phyloP scores from a whole-genome alignment of 2,329 filamentous ascomycete species.

The Claviceps cyperi region DNA sequence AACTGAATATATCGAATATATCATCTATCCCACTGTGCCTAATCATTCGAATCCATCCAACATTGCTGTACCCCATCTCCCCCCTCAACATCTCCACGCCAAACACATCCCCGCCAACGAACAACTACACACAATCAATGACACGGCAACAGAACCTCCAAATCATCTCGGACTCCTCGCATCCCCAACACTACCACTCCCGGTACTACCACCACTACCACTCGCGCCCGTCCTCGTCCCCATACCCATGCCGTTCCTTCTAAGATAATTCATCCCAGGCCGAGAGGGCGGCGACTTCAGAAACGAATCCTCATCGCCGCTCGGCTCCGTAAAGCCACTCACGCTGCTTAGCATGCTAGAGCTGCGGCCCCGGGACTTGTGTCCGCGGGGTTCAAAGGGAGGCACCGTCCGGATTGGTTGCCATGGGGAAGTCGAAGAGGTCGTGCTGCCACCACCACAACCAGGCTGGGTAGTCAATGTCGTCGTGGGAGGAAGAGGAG shows the following conservation, averaged over 20 bases:
- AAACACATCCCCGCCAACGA: too few species aligned
- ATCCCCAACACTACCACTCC: constrained; percentile 35
- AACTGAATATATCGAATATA: too few species aligned
- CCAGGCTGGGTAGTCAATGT: constrained; percentile 13
- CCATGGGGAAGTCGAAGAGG: constrained; percentile 10
- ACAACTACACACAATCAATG: too few species aligned
- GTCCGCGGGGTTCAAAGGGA: constrained; percentile 19
- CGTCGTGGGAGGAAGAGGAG: too few species aligned
- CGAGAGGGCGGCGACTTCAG: constrained; percentile 9
- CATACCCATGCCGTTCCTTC: constrained; percentile 8
- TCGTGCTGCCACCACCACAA: constrained; percentile 8
- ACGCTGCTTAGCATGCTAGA: constrained; percentile 54
- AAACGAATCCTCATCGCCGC: constrained; percentile 33
- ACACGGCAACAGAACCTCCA: neutral
- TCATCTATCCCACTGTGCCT: too few species aligned
- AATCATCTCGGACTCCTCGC: constrained; percentile 31
- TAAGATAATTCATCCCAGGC: constrained; percentile 2
- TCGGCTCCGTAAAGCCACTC: constrained; percentile 52
- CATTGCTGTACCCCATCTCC: too few species aligned
- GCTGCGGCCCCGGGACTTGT: constrained; percentile 40
- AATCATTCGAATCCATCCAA: too few species aligned
- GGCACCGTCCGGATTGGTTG: constrained; percentile 25
- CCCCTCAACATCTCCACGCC: too few species aligned
- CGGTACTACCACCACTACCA: constrained; percentile 30
- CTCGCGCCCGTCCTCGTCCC: constrained; percentile 3